These are phyloP conservation scores for Dioszegia hungarica DNA, from an alignment of 768 basidiomycete species.

Conservation along the genomic window DNA sequence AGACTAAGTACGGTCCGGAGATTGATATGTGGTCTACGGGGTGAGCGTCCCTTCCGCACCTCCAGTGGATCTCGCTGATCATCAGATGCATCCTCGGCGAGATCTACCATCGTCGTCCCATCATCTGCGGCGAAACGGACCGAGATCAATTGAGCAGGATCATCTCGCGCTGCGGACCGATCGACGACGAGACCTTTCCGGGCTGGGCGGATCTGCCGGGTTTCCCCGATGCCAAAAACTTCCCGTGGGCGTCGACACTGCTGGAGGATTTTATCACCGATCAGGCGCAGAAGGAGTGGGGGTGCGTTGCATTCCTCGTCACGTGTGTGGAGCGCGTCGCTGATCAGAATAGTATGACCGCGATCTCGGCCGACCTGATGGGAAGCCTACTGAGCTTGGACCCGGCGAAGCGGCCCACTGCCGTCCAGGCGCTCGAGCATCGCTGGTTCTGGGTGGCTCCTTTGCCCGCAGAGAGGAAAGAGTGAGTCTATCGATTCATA, in stretches of 20 bases:
- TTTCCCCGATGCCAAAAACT: slow-evolving; percentile 32
- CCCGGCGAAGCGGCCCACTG: slow-evolving; percentile 76
- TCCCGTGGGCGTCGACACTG: slow-evolving; percentile 27
- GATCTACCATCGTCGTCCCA: slow-evolving; percentile 83
- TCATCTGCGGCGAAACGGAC: slow-evolving; percentile 80
- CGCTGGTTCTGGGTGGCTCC: slow-evolving; percentile 94
- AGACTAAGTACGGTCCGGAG: slow-evolving; percentile 82
- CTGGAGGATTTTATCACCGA: slow-evolving; percentile 20
- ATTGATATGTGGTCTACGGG: slow-evolving; percentile 98
- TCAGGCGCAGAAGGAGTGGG: slow-evolving; percentile 13
- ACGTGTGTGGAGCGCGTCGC: not conserved
- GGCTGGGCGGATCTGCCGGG: slow-evolving; percentile 49
- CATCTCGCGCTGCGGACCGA: slow-evolving; percentile 81
- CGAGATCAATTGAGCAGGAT: slow-evolving; percentile 89
- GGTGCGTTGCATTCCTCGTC: slow-evolving; percentile 23
- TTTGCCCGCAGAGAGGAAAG: slow-evolving; percentile 54
- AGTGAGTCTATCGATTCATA: slow-evolving; percentile 28
- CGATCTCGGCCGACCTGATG: slow-evolving; percentile 72
- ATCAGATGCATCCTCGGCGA: slow-evolving; percentile 88
- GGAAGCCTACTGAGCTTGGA: slow-evolving; percentile 78
- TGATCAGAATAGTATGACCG: slow-evolving; percentile 57
- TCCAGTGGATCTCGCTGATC: not conserved
- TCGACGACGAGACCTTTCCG: slow-evolving; percentile 52
- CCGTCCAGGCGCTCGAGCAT: slow-evolving; percentile 79
- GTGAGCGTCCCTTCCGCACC: slow-evolving; percentile 52